Base-by-base conservation (phyloP, 768 basidiomycete genomes). In the Cystoderma amianthinum region DNA sequence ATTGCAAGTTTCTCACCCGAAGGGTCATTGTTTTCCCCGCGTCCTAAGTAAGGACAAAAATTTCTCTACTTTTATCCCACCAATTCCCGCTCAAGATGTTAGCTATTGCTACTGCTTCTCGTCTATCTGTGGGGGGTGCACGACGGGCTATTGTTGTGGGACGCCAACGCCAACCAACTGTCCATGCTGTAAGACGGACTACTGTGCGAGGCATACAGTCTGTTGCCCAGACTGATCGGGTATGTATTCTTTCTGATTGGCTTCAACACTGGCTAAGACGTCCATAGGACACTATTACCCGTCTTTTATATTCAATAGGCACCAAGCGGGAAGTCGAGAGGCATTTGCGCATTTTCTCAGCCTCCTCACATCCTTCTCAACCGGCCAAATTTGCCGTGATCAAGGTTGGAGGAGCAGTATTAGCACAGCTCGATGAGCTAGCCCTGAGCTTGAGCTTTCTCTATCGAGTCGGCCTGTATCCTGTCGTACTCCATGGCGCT, bases 261-360 rank as follows among this genome's bases (percentile, higher is more conserved):
- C 38, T 23, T 47, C 30, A 22, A 10, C 17, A 30, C 24, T 19
- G 25, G 41, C 33, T 30, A 36, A 28, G 18, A 37, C 28, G 34
- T 21, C 10, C 34, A 16, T 53, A 95, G 94, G 96, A 99, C 56
- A 98, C 95, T 2, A 98, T 99, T 53, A 93, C 91, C 39, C 85
- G 96, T 35, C 72, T 99, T 10, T 75, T 99, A 28, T 97, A 98
- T 67, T 97, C 95, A 16, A 85, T 99, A 48, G 96, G 95, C 39
- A 89, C 90, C 21, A 93, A 96, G 57, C 86, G 91, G 49, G 96
- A 99, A 62, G 96, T 99, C 50, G 94, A 97, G 57, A 85, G 96
- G 47, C 94, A 99, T 69, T 82, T 99, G 21, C 86, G 95, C 37
- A 99, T 99, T 57, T 99, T 99, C 60, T 91, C 92, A 7, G 85